Percentiles rank a stretch among this genome's conserved stretches.
phyloP scores from a whole-genome alignment of 345 rosid genomes.

The Sisymbrium irio region DNA sequence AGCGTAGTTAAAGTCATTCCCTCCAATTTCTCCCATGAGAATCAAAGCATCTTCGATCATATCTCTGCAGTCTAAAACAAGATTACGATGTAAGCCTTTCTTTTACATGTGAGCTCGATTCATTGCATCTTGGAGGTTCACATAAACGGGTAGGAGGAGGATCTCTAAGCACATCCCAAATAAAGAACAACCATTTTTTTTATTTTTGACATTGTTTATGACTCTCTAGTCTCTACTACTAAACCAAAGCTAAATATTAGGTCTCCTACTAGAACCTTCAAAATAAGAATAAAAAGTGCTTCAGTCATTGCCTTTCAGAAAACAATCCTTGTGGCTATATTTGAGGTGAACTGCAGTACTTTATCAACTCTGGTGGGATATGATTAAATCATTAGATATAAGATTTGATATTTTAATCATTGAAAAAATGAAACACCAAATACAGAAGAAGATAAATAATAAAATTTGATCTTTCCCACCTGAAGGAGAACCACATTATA shows the following conservation, averaged over 20 bases:
- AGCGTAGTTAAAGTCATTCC: constrained; percentile 45
- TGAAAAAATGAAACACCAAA: no score
- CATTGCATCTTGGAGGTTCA: neutral
- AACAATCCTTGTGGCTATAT: no score
- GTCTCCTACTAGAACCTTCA: no score
- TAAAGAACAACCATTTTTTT: neutral
- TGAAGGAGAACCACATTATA: constrained; percentile 38
- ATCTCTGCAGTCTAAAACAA: constrained; percentile 29
- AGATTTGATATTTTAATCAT: no score
- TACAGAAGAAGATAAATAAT: neutral
- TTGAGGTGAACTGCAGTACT: no score
- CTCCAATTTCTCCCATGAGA: constrained; percentile 63
- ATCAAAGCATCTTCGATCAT: constrained; percentile 40
- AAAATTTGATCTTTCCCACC: constrained; percentile 9
- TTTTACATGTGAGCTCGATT: neutral
- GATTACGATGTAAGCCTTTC: neutral
- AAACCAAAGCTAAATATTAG: no score
- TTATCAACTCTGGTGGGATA: no score
- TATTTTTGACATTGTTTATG: no score
- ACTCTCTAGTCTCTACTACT: no score
- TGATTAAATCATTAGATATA: no score
- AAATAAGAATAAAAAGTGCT: no score
- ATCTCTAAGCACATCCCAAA: neutral
- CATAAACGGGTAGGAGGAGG: neutral
- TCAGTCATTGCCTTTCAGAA: no score